Evolutionary conservation across 2,329 filamentous ascomycete species (phyloP).

Genomic region (Orbilia javanica): DNA sequence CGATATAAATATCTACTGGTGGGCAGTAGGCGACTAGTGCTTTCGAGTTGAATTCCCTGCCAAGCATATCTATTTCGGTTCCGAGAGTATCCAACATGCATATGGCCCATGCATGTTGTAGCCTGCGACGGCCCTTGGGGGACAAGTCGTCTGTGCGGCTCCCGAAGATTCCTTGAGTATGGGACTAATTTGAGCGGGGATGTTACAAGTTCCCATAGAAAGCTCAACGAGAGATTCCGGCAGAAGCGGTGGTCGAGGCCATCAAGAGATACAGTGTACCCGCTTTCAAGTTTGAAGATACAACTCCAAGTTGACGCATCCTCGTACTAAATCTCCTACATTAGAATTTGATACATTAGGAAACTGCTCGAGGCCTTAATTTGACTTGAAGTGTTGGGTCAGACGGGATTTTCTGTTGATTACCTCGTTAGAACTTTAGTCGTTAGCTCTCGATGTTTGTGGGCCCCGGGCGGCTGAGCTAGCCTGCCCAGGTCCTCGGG

Average conservation of each 20-base stretch:
- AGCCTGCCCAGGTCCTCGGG: constrained; percentile 25
- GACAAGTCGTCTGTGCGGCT: constrained; percentile 1
- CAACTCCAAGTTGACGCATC: background rate
- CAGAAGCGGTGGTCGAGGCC: background rate
- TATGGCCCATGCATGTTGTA: constrained; percentile 21
- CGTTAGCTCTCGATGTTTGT: background rate
- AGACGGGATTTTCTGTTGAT: background rate
- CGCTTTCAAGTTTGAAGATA: constrained; percentile 8
- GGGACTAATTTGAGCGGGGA: constrained; percentile 12
- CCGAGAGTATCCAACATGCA: constrained; percentile 7
- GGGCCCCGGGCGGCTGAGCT: background rate
- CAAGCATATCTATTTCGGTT: background rate
- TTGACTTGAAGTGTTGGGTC: background rate
- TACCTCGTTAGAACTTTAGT: background rate
- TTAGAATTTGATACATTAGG: background rate
- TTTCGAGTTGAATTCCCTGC: background rate
- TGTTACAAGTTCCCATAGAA: background rate
- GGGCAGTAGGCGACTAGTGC: background rate
- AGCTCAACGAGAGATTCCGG: constrained; percentile 25
- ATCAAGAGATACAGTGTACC: constrained; percentile 6
- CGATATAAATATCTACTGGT: background rate
- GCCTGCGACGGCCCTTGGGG: constrained; percentile 12
- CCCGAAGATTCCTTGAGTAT: background rate
- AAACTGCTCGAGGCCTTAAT: background rate
- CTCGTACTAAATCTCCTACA: background rate